These are phyloP conservation scores for Solanum etuberosum DNA, from an alignment of 257 asterid genomes.

Conservation along the genomic window DNA sequence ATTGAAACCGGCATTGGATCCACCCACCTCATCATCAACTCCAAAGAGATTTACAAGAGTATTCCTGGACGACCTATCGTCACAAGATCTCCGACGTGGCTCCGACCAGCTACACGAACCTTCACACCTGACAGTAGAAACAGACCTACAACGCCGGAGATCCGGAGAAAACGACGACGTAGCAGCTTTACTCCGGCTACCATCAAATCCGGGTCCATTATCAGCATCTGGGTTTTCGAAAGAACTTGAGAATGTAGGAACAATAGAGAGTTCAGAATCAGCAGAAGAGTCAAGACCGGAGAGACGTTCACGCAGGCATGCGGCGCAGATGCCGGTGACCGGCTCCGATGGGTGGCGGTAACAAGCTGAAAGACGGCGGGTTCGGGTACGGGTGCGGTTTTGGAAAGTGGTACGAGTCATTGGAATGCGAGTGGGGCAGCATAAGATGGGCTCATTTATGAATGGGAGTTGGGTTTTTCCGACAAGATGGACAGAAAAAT, in stretches of 20 bases:
- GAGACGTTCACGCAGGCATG: slow-evolving; percentile 94
- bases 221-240: neutral
- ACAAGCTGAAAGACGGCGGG: slow-evolving; percentile 63
- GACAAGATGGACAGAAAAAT: slow-evolving; percentile 4
- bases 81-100: slow-evolving; percentile 85
- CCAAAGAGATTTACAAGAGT: slow-evolving; percentile 52
- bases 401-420: slow-evolving; percentile 50
- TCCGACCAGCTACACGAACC: slow-evolving; percentile 32
- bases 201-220: neutral
- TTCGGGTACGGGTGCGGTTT: slow-evolving; percentile 36
- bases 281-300: slow-evolving; percentile 47
- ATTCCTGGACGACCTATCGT: slow-evolving; percentile 38
- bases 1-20: slow-evolving; percentile 27
- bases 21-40: slow-evolving; percentile 40
- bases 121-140: slow-evolving; percentile 30
- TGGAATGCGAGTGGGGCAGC: neutral
- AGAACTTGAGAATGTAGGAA: neutral
- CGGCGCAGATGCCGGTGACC: slow-evolving; percentile 79
- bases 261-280: slow-evolving; percentile 1
- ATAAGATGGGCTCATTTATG: neutral
- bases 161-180: slow-evolving; percentile 21
- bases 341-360: slow-evolving; percentile 81
- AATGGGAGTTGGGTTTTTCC: neutral
- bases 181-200: neutral
- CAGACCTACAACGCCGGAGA: slow-evolving; percentile 80